Evolutionary conservation across 164 flowering plant species (phyloP).

Genomic region (Tetrastigma voinierianum): DNA sequence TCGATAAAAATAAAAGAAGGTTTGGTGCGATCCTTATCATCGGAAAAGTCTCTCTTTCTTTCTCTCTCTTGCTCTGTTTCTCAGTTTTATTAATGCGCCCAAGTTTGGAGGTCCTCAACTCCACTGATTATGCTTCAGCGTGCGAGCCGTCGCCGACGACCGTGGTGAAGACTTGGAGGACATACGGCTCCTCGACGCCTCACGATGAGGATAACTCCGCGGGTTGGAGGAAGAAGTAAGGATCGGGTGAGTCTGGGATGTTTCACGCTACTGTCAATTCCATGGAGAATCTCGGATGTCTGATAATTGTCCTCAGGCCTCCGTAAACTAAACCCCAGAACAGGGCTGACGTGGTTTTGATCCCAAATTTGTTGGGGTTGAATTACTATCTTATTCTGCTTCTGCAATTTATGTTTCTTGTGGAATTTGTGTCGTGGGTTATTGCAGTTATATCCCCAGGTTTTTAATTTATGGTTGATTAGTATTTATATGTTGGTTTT

Average conservation of each 20-base stretch:
- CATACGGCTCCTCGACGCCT: slow-evolving; percentile 66
- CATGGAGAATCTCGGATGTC: slow-evolving; percentile 52
- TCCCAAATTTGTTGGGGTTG: slow-evolving; percentile 59
- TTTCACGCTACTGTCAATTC: slow-evolving; percentile 94
- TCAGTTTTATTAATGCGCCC: slow-evolving; percentile 43
- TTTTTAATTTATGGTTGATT: not conserved
- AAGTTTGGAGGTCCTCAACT: slow-evolving; percentile 52
- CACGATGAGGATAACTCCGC: slow-evolving; percentile 30
- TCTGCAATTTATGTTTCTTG: not conserved
- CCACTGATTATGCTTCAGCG: slow-evolving; percentile 20
- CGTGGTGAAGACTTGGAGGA: slow-evolving; percentile 63
- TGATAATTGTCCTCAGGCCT: slow-evolving; percentile 53
- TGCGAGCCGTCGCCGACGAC: slow-evolving; percentile 8
- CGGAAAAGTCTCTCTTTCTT: slow-evolving; percentile 13
- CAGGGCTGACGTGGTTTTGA: slow-evolving; percentile 74
- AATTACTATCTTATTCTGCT: not conserved
- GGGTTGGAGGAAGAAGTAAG: slow-evolving; percentile 25
- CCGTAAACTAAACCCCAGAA: slow-evolving; percentile 92
- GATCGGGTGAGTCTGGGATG: slow-evolving; percentile 83
- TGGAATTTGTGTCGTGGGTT: not conserved
- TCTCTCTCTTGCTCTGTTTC: not conserved
- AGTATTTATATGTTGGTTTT: not conserved
- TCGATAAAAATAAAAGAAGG: slow-evolving; percentile 6
- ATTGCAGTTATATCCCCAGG: not conserved
- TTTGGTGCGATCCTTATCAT: slow-evolving; percentile 18